These are phyloP conservation scores for Rhipidocladum racemiflorum DNA, from an alignment of 176 grass and related monocot genomes.

Conservation along the genomic window DNA sequence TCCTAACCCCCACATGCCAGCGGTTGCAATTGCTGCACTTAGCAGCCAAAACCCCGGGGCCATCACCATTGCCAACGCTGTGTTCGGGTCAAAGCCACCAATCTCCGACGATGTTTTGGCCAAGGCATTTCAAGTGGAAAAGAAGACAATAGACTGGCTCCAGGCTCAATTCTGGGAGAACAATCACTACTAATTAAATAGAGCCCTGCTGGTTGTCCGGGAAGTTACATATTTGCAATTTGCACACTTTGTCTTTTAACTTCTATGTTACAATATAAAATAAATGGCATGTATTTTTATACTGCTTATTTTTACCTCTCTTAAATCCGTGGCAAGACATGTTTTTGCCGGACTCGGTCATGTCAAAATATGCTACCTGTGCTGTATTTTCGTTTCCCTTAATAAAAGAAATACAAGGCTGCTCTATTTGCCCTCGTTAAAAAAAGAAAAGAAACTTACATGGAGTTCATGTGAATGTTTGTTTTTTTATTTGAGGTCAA, in stretches of 20 bases:
- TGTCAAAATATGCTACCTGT: too few relatives aligned
- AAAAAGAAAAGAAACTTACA: too few relatives aligned
- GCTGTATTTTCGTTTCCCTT: too few relatives aligned
- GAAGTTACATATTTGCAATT: not conserved
- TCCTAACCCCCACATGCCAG: not conserved
- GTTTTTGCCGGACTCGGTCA: too few relatives aligned
- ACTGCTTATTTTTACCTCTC: too few relatives aligned
- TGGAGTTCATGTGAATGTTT: too few relatives aligned
- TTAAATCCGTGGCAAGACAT: too few relatives aligned
- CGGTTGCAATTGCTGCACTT: not conserved
- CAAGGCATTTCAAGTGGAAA: constrained; percentile 16
- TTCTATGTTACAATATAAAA: not conserved
- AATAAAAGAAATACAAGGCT: too few relatives aligned
- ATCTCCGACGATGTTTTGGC: constrained; percentile 7
- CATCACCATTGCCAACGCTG: constrained; percentile 1
- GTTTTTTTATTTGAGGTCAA: too few relatives aligned
- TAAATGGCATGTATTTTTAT: too few relatives aligned
- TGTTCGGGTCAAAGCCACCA: constrained; percentile 3
- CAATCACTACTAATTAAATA: not conserved
- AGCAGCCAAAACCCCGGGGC: not conserved
- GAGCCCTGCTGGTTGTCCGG: not conserved
- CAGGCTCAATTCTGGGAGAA: not conserved
- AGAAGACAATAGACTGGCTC: not conserved
- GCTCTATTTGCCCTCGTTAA: too few relatives aligned
- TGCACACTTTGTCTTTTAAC: not conserved